Evolutionary conservation across 768 basidiomycete genomes (phyloP), one percentile per base, ranked within the genome.

Genomic region (Suillus sp.): DNA sequence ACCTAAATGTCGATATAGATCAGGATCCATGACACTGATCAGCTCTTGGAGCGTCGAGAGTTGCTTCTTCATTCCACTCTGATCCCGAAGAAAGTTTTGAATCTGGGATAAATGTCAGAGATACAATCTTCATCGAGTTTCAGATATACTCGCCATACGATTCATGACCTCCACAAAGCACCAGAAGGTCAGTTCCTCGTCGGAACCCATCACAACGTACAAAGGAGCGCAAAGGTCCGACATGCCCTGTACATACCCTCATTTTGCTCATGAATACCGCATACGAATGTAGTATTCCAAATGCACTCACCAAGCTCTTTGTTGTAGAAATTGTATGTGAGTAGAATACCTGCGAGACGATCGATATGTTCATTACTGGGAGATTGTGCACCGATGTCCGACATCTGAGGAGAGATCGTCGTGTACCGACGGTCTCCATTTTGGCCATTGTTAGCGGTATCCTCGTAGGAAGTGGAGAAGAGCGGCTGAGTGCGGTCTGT

Each of bases 181-280:
- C 95, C 96, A 98, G 77, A 98, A 99, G 1, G 93, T 93, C 77
- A 93, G 76, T 60, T 90, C 91, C 70, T 96, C 95, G 66, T 97
- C 90, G 8, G 87, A 92, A 59, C 84, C 88, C 84, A 93, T 89
- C 18, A 95, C 92, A 30, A 99, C 89, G 71, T 98, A 99, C 7
- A 99, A 77, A 14, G 97, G 97, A 4, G 93, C 90, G 68, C 93
- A 92, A 16, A 99, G 84, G 76, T 99, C 97, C 2, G 93, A 95
- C 97, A 99, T 99, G 37, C 97, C 97, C 76, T 99, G 97, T 5
- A 99, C 97, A 74, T 99, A 98, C 34, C 96, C 95, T 90, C 65
- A 62, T 61, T 57, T 42, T n/a, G 61, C 56, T 63, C 20, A 48
- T 78, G 63, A 66, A 60, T 22, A 40, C 45, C 16, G 47, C 1